Percentiles rank a stretch among this genome's conserved stretches.
Conservation (phyloP, 345 rosid genomes). For the Linum usitatissimum region DNA sequence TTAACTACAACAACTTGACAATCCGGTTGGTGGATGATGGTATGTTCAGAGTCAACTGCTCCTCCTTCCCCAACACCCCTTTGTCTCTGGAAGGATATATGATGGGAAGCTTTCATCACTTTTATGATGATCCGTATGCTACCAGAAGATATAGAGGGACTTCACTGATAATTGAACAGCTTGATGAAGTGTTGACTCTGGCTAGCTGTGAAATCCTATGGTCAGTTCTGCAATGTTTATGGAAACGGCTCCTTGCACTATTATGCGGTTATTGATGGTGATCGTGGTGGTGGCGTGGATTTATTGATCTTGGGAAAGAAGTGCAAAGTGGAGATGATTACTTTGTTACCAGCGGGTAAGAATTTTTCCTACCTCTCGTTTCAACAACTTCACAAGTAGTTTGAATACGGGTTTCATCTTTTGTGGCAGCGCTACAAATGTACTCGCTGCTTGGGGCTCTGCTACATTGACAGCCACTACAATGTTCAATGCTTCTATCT, state of each 20-base stretch:
- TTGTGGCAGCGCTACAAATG: neutral
- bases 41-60: neutral
- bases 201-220: neutral
- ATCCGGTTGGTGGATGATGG: conserved; percentile 11
- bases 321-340: no score
- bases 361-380: no score
- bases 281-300: neutral
- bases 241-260: neutral
- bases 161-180: no score
- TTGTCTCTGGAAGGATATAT: neutral
- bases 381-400: neutral
- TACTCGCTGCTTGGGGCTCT: no score
- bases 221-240: neutral
- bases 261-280: neutral
- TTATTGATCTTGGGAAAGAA: no score
- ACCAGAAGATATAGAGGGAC: neutral
- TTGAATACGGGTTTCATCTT: neutral
- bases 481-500: no score
- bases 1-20: conserved; percentile 11
- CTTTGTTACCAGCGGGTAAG: no score
- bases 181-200: neutral
- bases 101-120: neutral
- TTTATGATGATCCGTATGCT: neutral
- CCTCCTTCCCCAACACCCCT: neutral
- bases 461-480: no score